Conservation (phyloP, 139 green algal genomes). For the Volvox africanus region DNA sequence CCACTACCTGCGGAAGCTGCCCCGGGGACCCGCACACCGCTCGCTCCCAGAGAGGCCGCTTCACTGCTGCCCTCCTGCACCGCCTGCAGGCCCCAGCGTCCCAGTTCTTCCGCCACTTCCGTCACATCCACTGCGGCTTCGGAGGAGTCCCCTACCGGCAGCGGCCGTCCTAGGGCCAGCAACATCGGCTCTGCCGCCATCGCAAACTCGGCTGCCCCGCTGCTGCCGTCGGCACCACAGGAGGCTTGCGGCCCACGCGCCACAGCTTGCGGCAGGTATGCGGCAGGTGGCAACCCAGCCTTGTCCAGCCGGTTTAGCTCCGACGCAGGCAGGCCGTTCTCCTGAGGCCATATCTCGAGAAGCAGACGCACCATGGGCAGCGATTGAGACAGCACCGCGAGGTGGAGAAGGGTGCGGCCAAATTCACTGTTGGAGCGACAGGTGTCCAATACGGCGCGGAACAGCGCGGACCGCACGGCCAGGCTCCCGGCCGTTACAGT, state of each 20-base stretch:
- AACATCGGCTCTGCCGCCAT: not conserved
- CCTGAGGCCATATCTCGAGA: not conserved
- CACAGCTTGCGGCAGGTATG: not conserved
- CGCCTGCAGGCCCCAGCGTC: not conserved
- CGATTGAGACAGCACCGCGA: slow-evolving; percentile 17
- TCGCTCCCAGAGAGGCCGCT: not conserved
- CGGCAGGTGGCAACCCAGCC: not conserved
- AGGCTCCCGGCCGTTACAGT: not conserved
- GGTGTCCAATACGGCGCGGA: not conserved
- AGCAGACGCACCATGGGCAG: slow-evolving; percentile 17
- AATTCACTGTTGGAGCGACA: not conserved
- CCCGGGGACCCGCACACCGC: not conserved
- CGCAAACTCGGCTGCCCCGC: not conserved
- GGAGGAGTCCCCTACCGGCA: not conserved
- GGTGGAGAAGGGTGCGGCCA: slow-evolving; percentile 24
- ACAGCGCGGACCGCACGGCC: not conserved
- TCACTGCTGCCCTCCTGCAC: not conserved
- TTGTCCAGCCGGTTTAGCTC: slow-evolving; percentile 9
- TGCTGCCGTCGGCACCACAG: not conserved
- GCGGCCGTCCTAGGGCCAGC: not conserved
- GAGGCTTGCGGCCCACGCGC: not conserved
- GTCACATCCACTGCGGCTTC: not conserved
- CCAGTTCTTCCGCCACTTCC: not conserved
- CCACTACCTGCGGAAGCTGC: too few relatives aligned
- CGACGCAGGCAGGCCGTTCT: not conserved